A percentile compares a stretch with the other conserved stretches of the same genome.
Evolutionary conservation across 371 early-diverging fungal genomes (phyloP).

Genomic region (Mortierella sp.): DNA sequence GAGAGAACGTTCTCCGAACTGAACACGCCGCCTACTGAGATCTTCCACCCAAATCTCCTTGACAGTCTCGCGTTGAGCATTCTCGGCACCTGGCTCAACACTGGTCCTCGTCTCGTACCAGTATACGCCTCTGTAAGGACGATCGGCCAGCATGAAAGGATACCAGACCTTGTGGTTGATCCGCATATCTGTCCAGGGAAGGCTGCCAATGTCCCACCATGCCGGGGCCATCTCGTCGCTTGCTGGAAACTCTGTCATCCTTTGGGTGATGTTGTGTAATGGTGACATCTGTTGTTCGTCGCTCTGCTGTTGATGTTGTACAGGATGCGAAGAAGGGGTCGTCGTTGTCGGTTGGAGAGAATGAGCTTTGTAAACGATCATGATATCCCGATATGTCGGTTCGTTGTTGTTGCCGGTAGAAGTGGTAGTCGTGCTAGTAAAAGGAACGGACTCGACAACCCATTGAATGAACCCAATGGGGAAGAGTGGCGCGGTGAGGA

Average conservation of each 20-base stretch:
- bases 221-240: slow-evolving; percentile 55
- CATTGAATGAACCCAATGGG: slow-evolving; percentile 47
- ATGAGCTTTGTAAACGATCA: slow-evolving; percentile 50
- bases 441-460: slow-evolving; percentile 19
- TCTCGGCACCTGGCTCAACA: slow-evolving; percentile 12
- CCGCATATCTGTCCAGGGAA: slow-evolving; percentile 51
- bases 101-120: slow-evolving; percentile 30
- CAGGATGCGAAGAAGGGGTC: background rate
- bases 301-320: background rate
- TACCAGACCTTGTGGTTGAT: slow-evolving; percentile 51
- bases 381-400: slow-evolving; percentile 32
- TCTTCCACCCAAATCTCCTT: slow-evolving; percentile 51
- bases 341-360: background rate
- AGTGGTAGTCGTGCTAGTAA: too few species aligned
- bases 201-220: slow-evolving; percentile 36
- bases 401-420: background rate
- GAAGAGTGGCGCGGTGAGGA: slow-evolving; percentile 37
- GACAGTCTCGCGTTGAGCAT: slow-evolving; percentile 41
- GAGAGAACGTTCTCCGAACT: slow-evolving; percentile 30
- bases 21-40: slow-evolving; percentile 26
- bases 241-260: slow-evolving; percentile 24
- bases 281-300: background rate
- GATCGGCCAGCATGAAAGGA: slow-evolving; percentile 39
- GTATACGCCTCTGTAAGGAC: slow-evolving; percentile 35
- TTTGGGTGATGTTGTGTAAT: too few species aligned